phyloP scores from a whole-genome alignment of 139 green algal genomes.

The Auxenochlorella protothecoides region DNA sequence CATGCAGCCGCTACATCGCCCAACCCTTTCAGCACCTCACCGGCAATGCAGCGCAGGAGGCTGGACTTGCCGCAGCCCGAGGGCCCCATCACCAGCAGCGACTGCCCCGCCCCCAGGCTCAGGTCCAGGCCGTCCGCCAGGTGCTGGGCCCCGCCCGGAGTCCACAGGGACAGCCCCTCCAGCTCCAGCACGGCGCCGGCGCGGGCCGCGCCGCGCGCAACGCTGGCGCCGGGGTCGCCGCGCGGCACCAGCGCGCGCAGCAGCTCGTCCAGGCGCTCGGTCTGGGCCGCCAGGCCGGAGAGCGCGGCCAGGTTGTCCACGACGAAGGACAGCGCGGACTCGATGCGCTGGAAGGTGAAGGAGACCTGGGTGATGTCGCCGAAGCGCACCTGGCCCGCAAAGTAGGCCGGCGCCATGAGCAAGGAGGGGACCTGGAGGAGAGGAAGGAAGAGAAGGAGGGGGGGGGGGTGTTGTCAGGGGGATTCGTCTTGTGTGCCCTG shows the following conservation, averaged over 20 bases:
- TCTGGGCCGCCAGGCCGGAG: constrained; percentile 50
- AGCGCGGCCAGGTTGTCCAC: constrained; percentile 41
- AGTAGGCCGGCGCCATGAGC: constrained; percentile 64
- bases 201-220: not conserved
- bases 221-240: not conserved
- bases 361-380: constrained; percentile 51
- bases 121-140: constrained; percentile 25
- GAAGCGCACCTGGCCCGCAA: constrained; percentile 66
- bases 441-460: no score
- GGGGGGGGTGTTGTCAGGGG: no score
- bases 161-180: constrained; percentile 19
- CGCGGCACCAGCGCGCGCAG: constrained; percentile 11
- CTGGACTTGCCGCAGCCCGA: constrained; percentile 58
- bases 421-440: constrained; percentile 58
- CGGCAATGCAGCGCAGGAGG: constrained; percentile 49
- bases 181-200: constrained; percentile 9
- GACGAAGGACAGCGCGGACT: constrained; percentile 45
- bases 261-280: constrained; percentile 52
- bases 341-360: constrained; percentile 44
- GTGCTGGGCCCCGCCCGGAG: constrained; percentile 11
- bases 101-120: constrained; percentile 28
- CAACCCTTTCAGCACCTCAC: not conserved
- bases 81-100: constrained; percentile 58
- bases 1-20: no score
- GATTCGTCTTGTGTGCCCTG: no score